phyloP scores from a whole-genome alignment of 2,329 filamentous ascomycete genomes.

The Orbilia ellipsospora region DNA sequence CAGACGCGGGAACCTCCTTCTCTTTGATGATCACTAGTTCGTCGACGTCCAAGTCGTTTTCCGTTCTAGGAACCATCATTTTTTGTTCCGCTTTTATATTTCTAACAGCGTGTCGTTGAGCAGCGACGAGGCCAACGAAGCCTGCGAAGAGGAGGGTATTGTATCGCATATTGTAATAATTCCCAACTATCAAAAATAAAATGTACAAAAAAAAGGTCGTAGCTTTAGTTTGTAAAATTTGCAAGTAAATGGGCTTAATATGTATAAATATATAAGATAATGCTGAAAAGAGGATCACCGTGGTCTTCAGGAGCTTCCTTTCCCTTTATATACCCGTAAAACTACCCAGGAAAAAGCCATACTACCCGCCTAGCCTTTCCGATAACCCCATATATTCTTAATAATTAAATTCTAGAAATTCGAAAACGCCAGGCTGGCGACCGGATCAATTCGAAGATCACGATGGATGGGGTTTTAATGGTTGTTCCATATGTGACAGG shows the following conservation, averaged over 20 bases:
- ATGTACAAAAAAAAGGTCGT: no score
- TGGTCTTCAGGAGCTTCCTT: constrained; percentile 1
- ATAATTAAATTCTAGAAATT: constrained; percentile 41
- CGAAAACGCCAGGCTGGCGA: constrained; percentile 50
- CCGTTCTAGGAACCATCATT: background rate
- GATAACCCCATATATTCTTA: constrained; percentile 10
- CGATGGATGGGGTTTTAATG: constrained; percentile 7
- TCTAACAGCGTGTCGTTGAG: constrained; percentile 17
- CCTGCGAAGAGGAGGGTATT: constrained; percentile 17
- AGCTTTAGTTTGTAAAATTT: no score
- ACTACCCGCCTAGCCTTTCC: background rate
- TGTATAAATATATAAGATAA: background rate
- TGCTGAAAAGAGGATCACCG: constrained; percentile 4
- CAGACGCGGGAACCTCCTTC: constrained; percentile 6
- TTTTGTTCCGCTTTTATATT: background rate
- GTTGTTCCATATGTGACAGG: constrained; percentile 50
- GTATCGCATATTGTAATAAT: constrained; percentile 29
- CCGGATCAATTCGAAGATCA: constrained; percentile 48
- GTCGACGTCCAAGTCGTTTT: constrained; percentile 22
- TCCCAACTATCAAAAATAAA: background rate
- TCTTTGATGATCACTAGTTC: constrained; percentile 33
- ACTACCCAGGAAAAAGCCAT: background rate
- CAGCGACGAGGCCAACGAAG: constrained; percentile 21
- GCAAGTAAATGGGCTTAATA: background rate
- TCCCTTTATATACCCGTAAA: constrained; percentile 31